A percentile compares a stretch with the other conserved stretches of the same genome.
These are phyloP conservation scores for Deakozyma indianensis DNA, from an alignment of 805 yeast genomes.

Conservation along the genomic window DNA sequence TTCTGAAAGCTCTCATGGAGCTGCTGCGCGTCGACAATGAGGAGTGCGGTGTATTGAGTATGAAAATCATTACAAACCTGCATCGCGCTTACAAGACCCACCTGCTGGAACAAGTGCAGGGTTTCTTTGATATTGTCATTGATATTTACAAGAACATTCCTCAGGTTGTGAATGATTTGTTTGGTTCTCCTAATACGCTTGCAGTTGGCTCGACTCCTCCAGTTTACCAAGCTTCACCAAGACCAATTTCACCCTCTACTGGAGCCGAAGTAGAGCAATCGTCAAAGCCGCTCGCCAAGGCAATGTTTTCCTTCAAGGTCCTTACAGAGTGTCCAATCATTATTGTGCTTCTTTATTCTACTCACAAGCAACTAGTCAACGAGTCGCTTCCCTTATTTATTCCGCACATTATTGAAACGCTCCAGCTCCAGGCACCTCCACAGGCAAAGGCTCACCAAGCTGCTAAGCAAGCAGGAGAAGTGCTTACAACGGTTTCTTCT, in stretches of 20 bases:
- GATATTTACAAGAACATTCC: constrained; percentile 71
- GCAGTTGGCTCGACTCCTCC: constrained; percentile 12
- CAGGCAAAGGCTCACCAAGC: constrained; percentile 58
- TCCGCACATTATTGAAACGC: constrained; percentile 64
- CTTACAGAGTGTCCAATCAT: constrained; percentile 95
- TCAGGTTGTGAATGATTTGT: constrained; percentile 54
- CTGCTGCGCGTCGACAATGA: constrained; percentile 72
- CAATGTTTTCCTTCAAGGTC: constrained; percentile 77
- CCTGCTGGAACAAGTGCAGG: constrained; percentile 56
- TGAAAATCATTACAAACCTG: constrained; percentile 72
- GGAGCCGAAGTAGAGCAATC: constrained; percentile 28
- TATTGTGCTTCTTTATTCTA: constrained; percentile 80
- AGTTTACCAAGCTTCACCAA: constrained; percentile 22
- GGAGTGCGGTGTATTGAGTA: constrained; percentile 83
- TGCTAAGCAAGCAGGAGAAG: constrained; percentile 38
- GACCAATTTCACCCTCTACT: constrained; percentile 29
- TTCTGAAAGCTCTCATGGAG: constrained; percentile 44
- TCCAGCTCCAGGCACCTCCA: constrained; percentile 67
- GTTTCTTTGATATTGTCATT: constrained; percentile 63
- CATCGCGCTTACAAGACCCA: constrained; percentile 70
- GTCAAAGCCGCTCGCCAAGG: constrained; percentile 41
- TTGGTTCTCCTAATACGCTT: constrained; percentile 24
- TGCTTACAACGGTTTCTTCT: constrained; percentile 60
- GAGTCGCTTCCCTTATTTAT: constrained; percentile 61
- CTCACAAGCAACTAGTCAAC: constrained; percentile 64